These are phyloP conservation scores for Peronospora belbahrii DNA, from an alignment of 352 stramenopile genomes.

Conservation along the genomic window DNA sequence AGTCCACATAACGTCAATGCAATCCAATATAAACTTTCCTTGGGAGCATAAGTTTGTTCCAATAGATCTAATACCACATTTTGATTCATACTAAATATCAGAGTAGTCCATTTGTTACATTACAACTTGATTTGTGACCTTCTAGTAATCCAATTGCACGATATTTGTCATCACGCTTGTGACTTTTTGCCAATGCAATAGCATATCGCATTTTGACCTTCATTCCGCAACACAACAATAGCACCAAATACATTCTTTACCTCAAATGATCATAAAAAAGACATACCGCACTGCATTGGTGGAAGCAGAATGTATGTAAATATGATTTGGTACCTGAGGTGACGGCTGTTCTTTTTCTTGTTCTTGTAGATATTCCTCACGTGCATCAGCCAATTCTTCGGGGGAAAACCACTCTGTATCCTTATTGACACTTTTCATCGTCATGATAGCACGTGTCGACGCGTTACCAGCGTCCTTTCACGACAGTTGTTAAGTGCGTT, in stretches of 20 bases:
- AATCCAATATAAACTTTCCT: constrained; percentile 78
- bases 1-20: constrained; percentile 58
- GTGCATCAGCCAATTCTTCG: constrained; percentile 59
- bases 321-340: constrained; percentile 26
- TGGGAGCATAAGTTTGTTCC: constrained; percentile 35
- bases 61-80: constrained; percentile 55
- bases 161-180: constrained; percentile 74
- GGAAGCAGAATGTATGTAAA: constrained; percentile 1
- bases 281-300: background rate
- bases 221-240: background rate
- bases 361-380: constrained; percentile 68
- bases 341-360: constrained; percentile 70
- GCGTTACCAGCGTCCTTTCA: constrained; percentile 7
- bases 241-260: background rate
- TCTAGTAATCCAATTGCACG: constrained; percentile 61
- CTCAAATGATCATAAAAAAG: background rate
- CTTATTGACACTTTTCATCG: constrained; percentile 26
- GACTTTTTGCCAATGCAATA: constrained; percentile 64
- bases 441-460: constrained; percentile 23
- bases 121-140: no score
- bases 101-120: no score
- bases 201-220: constrained; percentile 71
- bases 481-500: background rate
- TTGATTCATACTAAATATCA: background rate
- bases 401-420: constrained; percentile 63